A percentile compares a stretch with the other conserved stretches of the same genome.
These are phyloP conservation scores for Tylopilus vinaceipallidus DNA, from an alignment of 768 basidiomycete genomes.

Conservation along the genomic window DNA sequence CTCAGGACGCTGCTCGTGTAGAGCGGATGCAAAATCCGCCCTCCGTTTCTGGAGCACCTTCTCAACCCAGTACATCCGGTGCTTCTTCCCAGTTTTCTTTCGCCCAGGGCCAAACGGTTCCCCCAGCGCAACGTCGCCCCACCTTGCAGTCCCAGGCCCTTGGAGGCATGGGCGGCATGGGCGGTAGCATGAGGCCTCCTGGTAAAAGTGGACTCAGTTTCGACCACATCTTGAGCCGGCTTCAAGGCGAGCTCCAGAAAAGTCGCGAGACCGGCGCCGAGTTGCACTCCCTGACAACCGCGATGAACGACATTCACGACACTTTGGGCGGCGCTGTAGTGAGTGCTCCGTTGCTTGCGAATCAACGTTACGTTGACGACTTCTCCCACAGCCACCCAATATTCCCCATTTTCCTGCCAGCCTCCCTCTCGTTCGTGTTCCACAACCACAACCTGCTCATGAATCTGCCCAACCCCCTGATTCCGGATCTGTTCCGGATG, in stretches of 20 bases:
- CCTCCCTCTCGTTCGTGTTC: slow-evolving; percentile 64
- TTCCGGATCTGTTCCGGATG: slow-evolving; percentile 24
- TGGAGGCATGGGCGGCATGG: slow-evolving; percentile 74
- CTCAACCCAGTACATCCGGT: slow-evolving; percentile 36
- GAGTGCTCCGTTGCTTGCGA: slow-evolving; percentile 27
- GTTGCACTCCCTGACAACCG: slow-evolving; percentile 67
- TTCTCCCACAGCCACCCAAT: slow-evolving; percentile 49
- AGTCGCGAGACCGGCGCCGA: slow-evolving; percentile 91
- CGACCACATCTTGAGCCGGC: slow-evolving; percentile 83
- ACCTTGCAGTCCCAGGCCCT: slow-evolving; percentile 59
- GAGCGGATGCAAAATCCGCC: slow-evolving; percentile 59
- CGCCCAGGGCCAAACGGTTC: slow-evolving; percentile 34
- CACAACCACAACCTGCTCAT: slow-evolving; percentile 18
- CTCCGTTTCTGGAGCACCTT: slow-evolving; percentile 25
- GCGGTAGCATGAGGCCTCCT: slow-evolving; percentile 64
- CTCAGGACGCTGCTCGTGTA: slow-evolving; percentile 64
- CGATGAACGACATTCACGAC: slow-evolving; percentile 91
- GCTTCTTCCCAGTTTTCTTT: slow-evolving; percentile 40
- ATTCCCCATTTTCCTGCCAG: slow-evolving; percentile 61
- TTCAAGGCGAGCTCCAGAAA: slow-evolving; percentile 94
- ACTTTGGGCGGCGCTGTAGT: slow-evolving; percentile 84
- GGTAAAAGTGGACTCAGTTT: slow-evolving; percentile 88
- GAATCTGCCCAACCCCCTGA: slow-evolving; percentile 31
- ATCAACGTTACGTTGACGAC: slow-evolving; percentile 1
- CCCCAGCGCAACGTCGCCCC: slow-evolving; percentile 50